Conservation (phyloP, 2,329 filamentous ascomycete species). For the Fusarium sulawesiense region DNA sequence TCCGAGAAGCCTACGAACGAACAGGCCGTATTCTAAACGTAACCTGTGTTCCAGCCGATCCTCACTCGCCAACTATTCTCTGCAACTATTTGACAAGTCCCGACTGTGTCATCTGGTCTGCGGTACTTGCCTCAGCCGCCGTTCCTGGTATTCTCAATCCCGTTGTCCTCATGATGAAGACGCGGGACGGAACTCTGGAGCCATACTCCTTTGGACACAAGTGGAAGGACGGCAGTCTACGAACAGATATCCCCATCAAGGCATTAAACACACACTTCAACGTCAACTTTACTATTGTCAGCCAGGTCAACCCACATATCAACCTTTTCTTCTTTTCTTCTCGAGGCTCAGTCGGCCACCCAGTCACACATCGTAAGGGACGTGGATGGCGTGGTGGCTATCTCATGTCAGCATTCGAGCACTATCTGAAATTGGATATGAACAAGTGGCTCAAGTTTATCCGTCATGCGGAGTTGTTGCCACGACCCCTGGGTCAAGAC, state of each 20-base stretch:
- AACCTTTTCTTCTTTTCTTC: conserved; percentile 99
- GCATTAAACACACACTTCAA: conserved; percentile 97
- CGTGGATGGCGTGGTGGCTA: conserved; percentile 97
- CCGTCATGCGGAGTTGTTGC: conserved; percentile 89
- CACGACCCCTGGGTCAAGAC: conserved; percentile 90
- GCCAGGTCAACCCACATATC: conserved; percentile 94
- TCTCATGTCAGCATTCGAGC: conserved; percentile 89
- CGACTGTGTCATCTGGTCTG: conserved; percentile 98
- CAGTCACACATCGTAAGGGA: conserved; percentile 92
- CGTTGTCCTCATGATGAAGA: conserved; percentile 92
- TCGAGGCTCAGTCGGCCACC: conserved; percentile 88
- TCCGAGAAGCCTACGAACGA: conserved; percentile 91
- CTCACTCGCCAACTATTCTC: conserved; percentile 89
- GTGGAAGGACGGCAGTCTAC: conserved; percentile 96
- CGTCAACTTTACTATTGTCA: conserved; percentile 94
- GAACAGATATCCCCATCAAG: conserved; percentile 95
- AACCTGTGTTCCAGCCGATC: conserved; percentile 94
- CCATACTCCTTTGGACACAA: conserved; percentile 98
- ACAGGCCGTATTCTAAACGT: conserved; percentile 96
- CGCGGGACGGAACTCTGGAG: conserved; percentile 76
- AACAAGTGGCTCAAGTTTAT: conserved; percentile 98
- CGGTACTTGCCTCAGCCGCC: conserved; percentile 91
- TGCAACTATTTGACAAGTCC: conserved; percentile 96
- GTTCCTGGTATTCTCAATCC: conserved; percentile 97
- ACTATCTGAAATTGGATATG: conserved; percentile 95